A percentile compares a stretch with the other conserved stretches of the same genome.
These are phyloP conservation scores for Arthrobotrys megalospora DNA, from an alignment of 2,329 filamentous ascomycete genomes.

Conservation along the genomic window DNA sequence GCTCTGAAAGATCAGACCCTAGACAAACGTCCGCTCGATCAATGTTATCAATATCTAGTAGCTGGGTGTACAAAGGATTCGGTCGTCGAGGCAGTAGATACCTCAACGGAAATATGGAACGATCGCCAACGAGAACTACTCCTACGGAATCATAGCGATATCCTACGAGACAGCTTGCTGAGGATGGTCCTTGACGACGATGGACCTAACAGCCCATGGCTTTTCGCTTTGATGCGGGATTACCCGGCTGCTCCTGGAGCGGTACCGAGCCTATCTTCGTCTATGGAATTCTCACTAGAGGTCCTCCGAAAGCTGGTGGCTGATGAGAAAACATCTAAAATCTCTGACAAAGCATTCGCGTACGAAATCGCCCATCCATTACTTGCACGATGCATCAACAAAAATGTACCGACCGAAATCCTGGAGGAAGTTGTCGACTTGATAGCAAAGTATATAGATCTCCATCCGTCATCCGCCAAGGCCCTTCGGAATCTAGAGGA, in stretches of 20 bases:
- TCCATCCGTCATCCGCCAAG: not conserved
- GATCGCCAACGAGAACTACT: not conserved
- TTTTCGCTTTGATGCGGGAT: not conserved
- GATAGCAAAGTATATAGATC: not conserved
- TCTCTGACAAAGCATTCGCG: not conserved
- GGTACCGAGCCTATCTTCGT: not conserved
- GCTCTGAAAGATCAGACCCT: slow-evolving; percentile 6
- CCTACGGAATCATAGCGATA: not conserved
- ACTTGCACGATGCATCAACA: not conserved
- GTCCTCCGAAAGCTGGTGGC: not conserved
- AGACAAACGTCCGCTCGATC: slow-evolving; percentile 9
- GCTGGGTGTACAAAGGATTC: slow-evolving; percentile 17
- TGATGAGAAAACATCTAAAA: not conserved
- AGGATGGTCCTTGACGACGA: slow-evolving; percentile 1
- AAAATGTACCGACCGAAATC: not conserved
- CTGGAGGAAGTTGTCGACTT: not conserved
- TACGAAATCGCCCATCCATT: not conserved
- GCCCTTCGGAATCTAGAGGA: too few relatives aligned
- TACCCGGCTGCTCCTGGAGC: slow-evolving; percentile 4
- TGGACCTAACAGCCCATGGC: slow-evolving; percentile 5
- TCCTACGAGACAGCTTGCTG: not conserved
- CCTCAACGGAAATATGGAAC: not conserved
- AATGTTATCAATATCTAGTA: slow-evolving; percentile 29
- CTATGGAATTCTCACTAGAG: slow-evolving; percentile 21
- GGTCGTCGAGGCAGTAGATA: not conserved